Evolutionary conservation across 139 green algal genomes (phyloP), one percentile per base, ranked within the genome.

Genomic region (Bryopsis sp.): DNA sequence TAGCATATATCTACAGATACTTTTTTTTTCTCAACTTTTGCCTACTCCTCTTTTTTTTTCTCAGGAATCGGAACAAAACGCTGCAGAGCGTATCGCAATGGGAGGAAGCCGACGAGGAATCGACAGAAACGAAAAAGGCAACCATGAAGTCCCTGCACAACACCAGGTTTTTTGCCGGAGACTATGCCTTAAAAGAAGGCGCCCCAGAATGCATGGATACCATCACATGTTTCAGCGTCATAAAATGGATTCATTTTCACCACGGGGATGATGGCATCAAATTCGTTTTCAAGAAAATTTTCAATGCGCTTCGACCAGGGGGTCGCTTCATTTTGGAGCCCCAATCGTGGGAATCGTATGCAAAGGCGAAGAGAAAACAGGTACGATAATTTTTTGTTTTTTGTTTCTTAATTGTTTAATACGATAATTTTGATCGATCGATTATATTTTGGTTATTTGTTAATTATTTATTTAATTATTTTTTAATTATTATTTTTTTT

Each of bases 171-270:
- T 11, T 47, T 47, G 6, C 29, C 7, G 22, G 34, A 11, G 59
- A 67, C 19, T 47, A 67, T 11, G 5, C 28, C 31, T 61, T 32
- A 28, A 39, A 47, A 29, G 31, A 46, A 47, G 24, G 19, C 28
- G 24, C 7, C 33, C 28, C 6, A 6, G 59, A 26, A 6, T 34
- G 24, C 7, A 47, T 39, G 24, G 59, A 67, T 47, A 31, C 33
- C 19, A 15, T 67, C 7, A 46, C 35, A 7, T 67, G 59, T 47
- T 32, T 67, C 5, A 67, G 59, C 31, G 59, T 67, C 31, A 47
- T 5, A n/a, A 67, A 67, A 31, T 67, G 59, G 59, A 47, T 67
- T 32, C 59, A 67, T 47, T 47, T 67, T 46, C 59, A 67, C 43
- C 32, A 67, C 19, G 59, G 59, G 33, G 59, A 67, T 26, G 34